Evolutionary conservation across 1,139 yeast species (phyloP).

Genomic region (Suhomyces kunorum): DNA sequence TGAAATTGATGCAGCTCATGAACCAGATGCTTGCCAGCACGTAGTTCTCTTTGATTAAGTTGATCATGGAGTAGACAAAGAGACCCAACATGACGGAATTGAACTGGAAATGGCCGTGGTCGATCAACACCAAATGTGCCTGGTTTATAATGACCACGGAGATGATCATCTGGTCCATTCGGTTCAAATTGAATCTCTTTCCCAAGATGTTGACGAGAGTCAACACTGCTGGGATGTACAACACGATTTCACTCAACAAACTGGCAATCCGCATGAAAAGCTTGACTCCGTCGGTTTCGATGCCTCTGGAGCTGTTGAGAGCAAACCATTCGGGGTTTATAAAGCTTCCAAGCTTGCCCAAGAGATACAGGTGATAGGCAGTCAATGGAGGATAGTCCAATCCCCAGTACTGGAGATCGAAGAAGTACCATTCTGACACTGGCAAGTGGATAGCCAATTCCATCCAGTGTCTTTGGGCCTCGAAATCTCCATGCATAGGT

Average conservation of each 20-base stretch:
- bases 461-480: conserved; percentile 98
- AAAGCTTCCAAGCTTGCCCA: conserved; percentile 71
- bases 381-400: conserved; percentile 97
- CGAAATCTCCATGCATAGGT: conserved; percentile 94
- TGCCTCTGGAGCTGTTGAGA: conserved; percentile 70
- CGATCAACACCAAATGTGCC: conserved; percentile 81
- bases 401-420: conserved; percentile 93
- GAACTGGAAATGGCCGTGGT: conserved; percentile 97
- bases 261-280: conserved; percentile 84
- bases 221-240: conserved; percentile 81
- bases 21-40: conserved; percentile 78
- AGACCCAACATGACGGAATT: conserved; percentile 94
- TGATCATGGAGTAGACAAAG: conserved; percentile 65
- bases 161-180: conserved; percentile 76
- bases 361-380: conserved; percentile 83
- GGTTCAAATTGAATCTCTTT: conserved; percentile 49
- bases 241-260: conserved; percentile 67
- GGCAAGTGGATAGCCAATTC: conserved; percentile 84
- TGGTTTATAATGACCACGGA: conserved; percentile 76
- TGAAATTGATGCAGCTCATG: conserved; percentile 75
- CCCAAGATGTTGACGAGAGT: conserved; percentile 70
- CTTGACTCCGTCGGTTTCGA: conserved; percentile 65
- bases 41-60: conserved; percentile 63
- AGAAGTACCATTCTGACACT: conserved; percentile 78
- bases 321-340: conserved; percentile 76